A percentile compares a stretch with the other conserved stretches of the same genome.
Evolutionary conservation across 2,329 filamentous ascomycete species (phyloP).

Genomic region (Penicillium crustosum): DNA sequence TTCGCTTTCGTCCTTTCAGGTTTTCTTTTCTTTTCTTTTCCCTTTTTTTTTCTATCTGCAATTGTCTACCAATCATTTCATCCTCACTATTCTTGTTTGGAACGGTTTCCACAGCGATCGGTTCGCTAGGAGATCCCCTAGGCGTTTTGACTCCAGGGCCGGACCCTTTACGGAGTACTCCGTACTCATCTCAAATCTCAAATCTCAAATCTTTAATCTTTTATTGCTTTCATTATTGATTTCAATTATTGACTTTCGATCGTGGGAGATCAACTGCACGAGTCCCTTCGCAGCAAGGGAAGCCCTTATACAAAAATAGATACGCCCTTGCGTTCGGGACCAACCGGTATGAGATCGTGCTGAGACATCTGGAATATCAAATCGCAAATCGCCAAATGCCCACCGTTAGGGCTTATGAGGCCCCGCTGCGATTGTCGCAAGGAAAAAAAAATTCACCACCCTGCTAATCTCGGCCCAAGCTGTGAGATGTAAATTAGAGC

Average conservation of each 20-base stretch:
- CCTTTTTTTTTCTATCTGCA: not conserved
- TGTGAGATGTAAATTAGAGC: not conserved
- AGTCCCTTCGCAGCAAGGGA: slow-evolving; percentile 13
- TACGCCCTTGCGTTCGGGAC: not conserved
- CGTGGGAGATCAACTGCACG: slow-evolving; percentile 1
- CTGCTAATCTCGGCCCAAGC: not conserved
- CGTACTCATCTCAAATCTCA: not conserved
- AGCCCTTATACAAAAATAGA: not conserved
- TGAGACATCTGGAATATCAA: not conserved
- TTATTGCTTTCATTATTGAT: not conserved
- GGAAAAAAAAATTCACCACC: not conserved
- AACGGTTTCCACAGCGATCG: not conserved
- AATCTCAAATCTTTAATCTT: not conserved
- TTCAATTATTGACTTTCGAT: not conserved
- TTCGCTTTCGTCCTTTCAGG: not conserved
- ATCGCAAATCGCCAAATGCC: not conserved
- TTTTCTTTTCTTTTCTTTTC: no score
- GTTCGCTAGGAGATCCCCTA: not conserved
- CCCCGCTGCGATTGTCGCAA: not conserved
- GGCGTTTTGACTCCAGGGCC: not conserved
- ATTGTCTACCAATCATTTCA: not conserved
- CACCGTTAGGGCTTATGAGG: not conserved
- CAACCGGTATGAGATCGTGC: not conserved
- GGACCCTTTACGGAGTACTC: not conserved
- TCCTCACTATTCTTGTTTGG: not conserved